Evolutionary conservation across 306 rosid species (phyloP).

Genomic region (Begonia masoniana): DNA sequence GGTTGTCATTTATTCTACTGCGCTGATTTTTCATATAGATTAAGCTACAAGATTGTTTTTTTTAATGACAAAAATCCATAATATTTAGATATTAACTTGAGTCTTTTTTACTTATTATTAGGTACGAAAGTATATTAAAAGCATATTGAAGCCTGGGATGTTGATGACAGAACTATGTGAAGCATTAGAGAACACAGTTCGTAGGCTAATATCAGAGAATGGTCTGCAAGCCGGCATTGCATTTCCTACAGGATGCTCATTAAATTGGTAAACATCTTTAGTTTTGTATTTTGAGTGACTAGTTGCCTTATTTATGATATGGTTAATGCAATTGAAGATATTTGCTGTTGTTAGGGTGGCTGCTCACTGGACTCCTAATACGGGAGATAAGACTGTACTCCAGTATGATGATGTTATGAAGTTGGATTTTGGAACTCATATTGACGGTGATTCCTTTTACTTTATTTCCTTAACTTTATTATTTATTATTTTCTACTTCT

Average conservation of each 20-base stretch:
- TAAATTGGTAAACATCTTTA: constrained; percentile 53
- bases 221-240: constrained; percentile 98
- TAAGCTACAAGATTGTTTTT: too few species aligned
- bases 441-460: constrained; percentile 51
- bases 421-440: constrained; percentile 92
- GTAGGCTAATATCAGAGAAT: constrained; percentile 77
- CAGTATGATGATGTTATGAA: constrained; percentile 95
- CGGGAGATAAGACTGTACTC: constrained; percentile 89
- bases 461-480: not conserved
- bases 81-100: not conserved
- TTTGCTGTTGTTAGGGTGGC: constrained; percentile 58
- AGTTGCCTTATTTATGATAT: not conserved
- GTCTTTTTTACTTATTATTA: constrained; percentile 16
- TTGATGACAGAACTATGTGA: constrained; percentile 92
- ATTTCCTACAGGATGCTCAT: constrained; percentile 96
- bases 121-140: constrained; percentile 77
- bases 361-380: constrained; percentile 97
- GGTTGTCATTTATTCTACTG: constrained; percentile 27
- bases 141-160: constrained; percentile 89
- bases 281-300: not conserved
- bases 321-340: constrained; percentile 10
- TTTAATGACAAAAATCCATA: too few species aligned
- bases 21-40: too few species aligned
- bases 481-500: not conserved
- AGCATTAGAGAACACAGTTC: constrained; percentile 82